These are phyloP conservation scores for Boletus subparvulus DNA, from an alignment of 768 basidiomycete genomes.

Conservation along the genomic window DNA sequence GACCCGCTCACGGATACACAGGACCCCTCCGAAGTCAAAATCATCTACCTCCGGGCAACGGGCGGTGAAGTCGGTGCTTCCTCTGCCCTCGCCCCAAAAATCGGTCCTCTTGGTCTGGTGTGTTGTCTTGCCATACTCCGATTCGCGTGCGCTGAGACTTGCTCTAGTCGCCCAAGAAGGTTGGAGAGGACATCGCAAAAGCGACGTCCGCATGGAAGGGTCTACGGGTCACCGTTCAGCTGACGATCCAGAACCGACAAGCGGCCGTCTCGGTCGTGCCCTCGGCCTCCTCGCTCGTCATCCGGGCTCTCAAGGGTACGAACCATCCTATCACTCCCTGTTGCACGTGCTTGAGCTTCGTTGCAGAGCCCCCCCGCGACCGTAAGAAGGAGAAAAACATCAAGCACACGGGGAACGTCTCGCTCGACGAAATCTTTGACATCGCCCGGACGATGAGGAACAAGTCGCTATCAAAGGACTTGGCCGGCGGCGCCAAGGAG, in stretches of 20 bases:
- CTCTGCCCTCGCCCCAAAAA: slow-evolving; percentile 97
- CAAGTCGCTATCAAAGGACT: slow-evolving; percentile 92
- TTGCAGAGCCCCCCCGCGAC: slow-evolving; percentile 93
- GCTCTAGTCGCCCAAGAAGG: slow-evolving; percentile 95
- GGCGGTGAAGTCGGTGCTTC: slow-evolving; percentile 99
- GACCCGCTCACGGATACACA: slow-evolving; percentile 31
- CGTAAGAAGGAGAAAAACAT: slow-evolving; percentile 99
- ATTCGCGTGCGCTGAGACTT: slow-evolving; percentile 10
- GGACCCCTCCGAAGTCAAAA: slow-evolving; percentile 98
- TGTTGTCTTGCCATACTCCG: slow-evolving; percentile 31
- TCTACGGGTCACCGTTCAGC: slow-evolving; percentile 97
- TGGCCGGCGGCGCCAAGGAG: slow-evolving; percentile 92
- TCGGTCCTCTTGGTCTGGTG: slow-evolving; percentile 99
- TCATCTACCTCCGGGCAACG: slow-evolving; percentile 97
- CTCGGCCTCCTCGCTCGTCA: slow-evolving; percentile 95
- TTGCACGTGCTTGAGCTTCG: background rate
- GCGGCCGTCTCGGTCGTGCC: slow-evolving; percentile 95
- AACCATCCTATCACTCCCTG: slow-evolving; percentile 5
- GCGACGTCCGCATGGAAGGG: slow-evolving; percentile 99
- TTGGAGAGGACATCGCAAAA: slow-evolving; percentile 99
- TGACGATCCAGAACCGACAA: slow-evolving; percentile 99
- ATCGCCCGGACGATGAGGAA: slow-evolving; percentile 95
- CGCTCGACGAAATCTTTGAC: slow-evolving; percentile 90
- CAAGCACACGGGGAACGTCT: slow-evolving; percentile 93
- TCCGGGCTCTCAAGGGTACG: slow-evolving; percentile 95